Percentiles rank a stretch among this genome's conserved stretches.
Conservation (phyloP, 805 yeast genomes). For the Zygotorulaspora chibaensis region DNA sequence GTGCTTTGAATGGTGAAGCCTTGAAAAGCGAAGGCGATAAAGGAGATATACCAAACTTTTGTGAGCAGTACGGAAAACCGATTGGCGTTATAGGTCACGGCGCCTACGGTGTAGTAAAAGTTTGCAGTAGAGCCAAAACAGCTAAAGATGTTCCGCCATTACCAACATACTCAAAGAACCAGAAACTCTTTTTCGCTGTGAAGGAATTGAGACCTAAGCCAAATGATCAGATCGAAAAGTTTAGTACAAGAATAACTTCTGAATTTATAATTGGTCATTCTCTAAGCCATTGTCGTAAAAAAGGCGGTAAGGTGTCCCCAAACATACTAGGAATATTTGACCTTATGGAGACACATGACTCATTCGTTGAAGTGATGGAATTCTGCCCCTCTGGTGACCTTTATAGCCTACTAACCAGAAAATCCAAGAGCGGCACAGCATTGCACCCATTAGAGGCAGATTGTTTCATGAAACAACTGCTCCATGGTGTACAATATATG, state of each 20-base stretch:
- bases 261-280: slow-evolving; percentile 86
- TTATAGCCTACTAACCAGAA: slow-evolving; percentile 50
- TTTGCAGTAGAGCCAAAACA: slow-evolving; percentile 54
- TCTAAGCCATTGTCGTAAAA: slow-evolving; percentile 45
- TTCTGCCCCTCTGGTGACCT: slow-evolving; percentile 83
- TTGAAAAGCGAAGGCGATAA: slow-evolving; percentile 5
- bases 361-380: slow-evolving; percentile 89
- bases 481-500: slow-evolving; percentile 78
- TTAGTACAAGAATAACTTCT: slow-evolving; percentile 78
- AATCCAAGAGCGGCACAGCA: slow-evolving; percentile 44
- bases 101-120: slow-evolving; percentile 89
- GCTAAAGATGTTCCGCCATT: slow-evolving; percentile 12
- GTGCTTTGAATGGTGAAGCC: slow-evolving; percentile 35
- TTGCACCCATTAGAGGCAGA: slow-evolving; percentile 69
- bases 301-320: slow-evolving; percentile 37
- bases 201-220: slow-evolving; percentile 80
- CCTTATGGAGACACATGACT: slow-evolving; percentile 65
- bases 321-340: slow-evolving; percentile 79
- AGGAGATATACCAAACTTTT: slow-evolving; percentile 26
- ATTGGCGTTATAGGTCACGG: slow-evolving; percentile 77
- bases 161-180: slow-evolving; percentile 64
- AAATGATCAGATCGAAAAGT: slow-evolving; percentile 87
- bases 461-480: slow-evolving; percentile 82
- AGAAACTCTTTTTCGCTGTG: slow-evolving; percentile 73
- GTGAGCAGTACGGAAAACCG: slow-evolving; percentile 48